phyloP scores from a whole-genome alignment of 2,329 filamentous ascomycete species.

The Beauveria caledonica region DNA sequence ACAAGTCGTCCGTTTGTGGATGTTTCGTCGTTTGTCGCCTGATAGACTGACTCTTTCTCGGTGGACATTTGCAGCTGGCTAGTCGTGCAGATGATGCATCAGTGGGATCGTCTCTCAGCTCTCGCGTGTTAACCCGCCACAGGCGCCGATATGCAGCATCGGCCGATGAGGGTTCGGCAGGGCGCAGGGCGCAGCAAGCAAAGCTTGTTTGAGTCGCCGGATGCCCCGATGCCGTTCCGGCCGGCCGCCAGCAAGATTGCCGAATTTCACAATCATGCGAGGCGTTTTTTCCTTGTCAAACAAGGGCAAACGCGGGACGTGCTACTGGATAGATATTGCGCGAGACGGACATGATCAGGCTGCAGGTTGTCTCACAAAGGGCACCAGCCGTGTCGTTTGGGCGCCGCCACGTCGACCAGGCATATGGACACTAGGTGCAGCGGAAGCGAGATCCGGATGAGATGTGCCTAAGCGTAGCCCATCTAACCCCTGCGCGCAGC shows the following conservation, averaged over 20 bases:
- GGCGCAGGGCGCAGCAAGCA: neutral
- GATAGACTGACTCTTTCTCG: neutral
- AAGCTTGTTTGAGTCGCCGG: neutral
- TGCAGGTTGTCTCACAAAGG: neutral
- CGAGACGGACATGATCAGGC: neutral
- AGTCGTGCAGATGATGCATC: neutral
- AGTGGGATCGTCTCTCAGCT: neutral
- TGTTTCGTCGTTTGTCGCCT: neutral
- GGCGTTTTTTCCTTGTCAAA: neutral
- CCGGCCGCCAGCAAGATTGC: neutral
- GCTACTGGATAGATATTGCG: neutral
- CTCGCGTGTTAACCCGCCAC: neutral
- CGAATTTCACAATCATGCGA: neutral
- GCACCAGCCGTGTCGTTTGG: neutral
- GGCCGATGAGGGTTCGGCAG: neutral
- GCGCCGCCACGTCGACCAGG: neutral
- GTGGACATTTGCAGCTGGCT: neutral
- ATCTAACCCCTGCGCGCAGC: neutral
- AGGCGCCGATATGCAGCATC: neutral
- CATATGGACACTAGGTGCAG: neutral
- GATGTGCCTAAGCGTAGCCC: neutral
- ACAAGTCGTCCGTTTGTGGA: neutral
- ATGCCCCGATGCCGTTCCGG: neutral
- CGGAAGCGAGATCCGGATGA: conserved; percentile 8
- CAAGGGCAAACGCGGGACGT: neutral